Evolutionary conservation across 805 yeast species (phyloP).

Genomic region (Sugiyamaella smithiae): DNA sequence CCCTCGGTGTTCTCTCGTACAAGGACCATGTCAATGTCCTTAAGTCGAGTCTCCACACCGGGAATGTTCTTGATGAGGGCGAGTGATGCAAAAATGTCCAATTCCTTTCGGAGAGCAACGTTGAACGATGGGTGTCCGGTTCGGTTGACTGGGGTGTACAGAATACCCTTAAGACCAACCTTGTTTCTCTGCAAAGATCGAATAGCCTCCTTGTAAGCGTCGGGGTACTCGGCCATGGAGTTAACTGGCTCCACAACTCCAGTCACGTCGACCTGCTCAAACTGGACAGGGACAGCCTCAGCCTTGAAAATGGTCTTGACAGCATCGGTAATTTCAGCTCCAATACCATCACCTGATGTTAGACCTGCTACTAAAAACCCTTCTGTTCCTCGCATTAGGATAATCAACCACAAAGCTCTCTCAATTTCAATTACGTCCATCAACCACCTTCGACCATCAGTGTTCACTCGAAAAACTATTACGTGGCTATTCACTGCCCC

Average conservation of each 20-base stretch:
- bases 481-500: too few relatives aligned
- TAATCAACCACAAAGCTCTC: too few relatives aligned
- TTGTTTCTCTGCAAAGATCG: slow-evolving; percentile 91
- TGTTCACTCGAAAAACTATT: too few relatives aligned
- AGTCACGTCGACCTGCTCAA: slow-evolving; percentile 69
- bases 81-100: slow-evolving; percentile 92
- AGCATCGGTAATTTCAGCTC: slow-evolving; percentile 91
- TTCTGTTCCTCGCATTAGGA: too few relatives aligned
- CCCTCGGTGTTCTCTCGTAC: slow-evolving; percentile 99
- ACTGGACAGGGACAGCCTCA: slow-evolving; percentile 87
- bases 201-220: slow-evolving; percentile 78
- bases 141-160: slow-evolving; percentile 84
- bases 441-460: too few relatives aligned
- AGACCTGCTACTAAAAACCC: too few relatives aligned
- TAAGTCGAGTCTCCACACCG: slow-evolving; percentile 87
- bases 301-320: slow-evolving; percentile 86
- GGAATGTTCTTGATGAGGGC: slow-evolving; percentile 92
- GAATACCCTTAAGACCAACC: slow-evolving; percentile 94
- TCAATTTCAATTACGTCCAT: too few relatives aligned
- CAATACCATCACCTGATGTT: slow-evolving; percentile 85
- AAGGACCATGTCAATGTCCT: slow-evolving; percentile 85
- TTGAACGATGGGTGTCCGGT: slow-evolving; percentile 81
- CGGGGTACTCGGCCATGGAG: slow-evolving; percentile 41
- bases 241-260: slow-evolving; percentile 43
- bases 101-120: slow-evolving; percentile 94